Percentiles rank a stretch among this genome's conserved stretches.
Conservation (phyloP, 768 basidiomycete species). For the Leccinum barrowsii region DNA sequence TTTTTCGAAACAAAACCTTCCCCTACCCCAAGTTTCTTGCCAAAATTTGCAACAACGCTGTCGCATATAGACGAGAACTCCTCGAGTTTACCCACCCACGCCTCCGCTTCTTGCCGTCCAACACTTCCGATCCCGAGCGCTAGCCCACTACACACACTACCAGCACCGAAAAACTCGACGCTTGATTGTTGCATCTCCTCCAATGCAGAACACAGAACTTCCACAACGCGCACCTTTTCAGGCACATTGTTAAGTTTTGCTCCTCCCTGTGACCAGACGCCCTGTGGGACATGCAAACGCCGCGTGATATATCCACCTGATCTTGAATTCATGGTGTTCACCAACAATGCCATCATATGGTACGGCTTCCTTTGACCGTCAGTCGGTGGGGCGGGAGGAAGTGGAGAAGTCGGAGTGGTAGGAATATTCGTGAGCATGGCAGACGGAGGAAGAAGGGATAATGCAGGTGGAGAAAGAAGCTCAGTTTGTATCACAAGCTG, state of each 20-base stretch:
- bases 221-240: conserved; percentile 85
- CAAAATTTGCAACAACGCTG: conserved; percentile 74
- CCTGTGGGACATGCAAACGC: conserved; percentile 80
- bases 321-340: conserved; percentile 71
- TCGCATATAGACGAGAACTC: conserved; percentile 80
- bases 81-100: conserved; percentile 74
- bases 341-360: conserved; percentile 81
- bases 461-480: conserved; percentile 37
- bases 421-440: conserved; percentile 56
- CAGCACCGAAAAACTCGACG: conserved; percentile 71
- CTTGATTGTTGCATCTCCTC: conserved; percentile 75
- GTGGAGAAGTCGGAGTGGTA: conserved; percentile 72
- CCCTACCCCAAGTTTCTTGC: conserved; percentile 84
- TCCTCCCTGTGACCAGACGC: conserved; percentile 90
- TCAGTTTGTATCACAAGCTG: conserved; percentile 51
- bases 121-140: conserved; percentile 74
- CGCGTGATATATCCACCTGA: conserved; percentile 89
- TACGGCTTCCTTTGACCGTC: conserved; percentile 83
- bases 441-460: conserved; percentile 43
- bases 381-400: conserved; percentile 67
- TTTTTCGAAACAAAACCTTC: conserved; percentile 86
- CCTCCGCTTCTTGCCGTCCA: conserved; percentile 73
- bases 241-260: conserved; percentile 77
- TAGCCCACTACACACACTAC: conserved; percentile 72
- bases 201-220: conserved; percentile 71